Conservation (phyloP, 164 flowering plant genomes). For the Nymphaea colorata region DNA sequence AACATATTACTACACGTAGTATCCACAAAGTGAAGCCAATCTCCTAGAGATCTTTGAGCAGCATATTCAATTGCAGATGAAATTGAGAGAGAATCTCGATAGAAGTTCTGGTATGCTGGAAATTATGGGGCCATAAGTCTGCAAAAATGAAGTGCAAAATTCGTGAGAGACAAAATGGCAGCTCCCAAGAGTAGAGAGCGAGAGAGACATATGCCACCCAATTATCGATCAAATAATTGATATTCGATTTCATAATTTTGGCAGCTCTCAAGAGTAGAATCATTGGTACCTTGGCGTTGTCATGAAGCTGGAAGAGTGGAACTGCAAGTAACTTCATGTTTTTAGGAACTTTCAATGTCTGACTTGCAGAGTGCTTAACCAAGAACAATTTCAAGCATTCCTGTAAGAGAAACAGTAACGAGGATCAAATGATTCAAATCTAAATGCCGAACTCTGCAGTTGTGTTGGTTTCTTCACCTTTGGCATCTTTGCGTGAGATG, state of each 20-base stretch:
- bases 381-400: constrained; percentile 73
- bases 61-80: constrained; percentile 16
- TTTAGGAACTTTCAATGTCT: constrained; percentile 44
- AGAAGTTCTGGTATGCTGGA: constrained; percentile 66
- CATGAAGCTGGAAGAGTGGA: constrained; percentile 55
- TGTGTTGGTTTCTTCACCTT: constrained; percentile 26
- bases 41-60: background rate
- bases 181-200: background rate
- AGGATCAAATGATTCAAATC: background rate
- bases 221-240: too few species aligned
- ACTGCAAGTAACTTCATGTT: constrained; percentile 63
- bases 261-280: too few species aligned
- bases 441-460: constrained; percentile 1
- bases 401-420: constrained; percentile 19
- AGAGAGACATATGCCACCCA: background rate
- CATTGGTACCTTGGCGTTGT: constrained; percentile 40
- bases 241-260: too few species aligned
- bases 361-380: constrained; percentile 43
- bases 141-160: constrained; percentile 10
- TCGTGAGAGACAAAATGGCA: background rate
- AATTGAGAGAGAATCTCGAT: constrained; percentile 56
- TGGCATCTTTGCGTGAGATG: constrained; percentile 39
- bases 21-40: too few species aligned
- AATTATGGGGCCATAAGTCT: constrained; percentile 68
- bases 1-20: too few species aligned